These are phyloP conservation scores for Lachnellula willkommii DNA, from an alignment of 2,329 filamentous ascomycete genomes.

Conservation along the genomic window DNA sequence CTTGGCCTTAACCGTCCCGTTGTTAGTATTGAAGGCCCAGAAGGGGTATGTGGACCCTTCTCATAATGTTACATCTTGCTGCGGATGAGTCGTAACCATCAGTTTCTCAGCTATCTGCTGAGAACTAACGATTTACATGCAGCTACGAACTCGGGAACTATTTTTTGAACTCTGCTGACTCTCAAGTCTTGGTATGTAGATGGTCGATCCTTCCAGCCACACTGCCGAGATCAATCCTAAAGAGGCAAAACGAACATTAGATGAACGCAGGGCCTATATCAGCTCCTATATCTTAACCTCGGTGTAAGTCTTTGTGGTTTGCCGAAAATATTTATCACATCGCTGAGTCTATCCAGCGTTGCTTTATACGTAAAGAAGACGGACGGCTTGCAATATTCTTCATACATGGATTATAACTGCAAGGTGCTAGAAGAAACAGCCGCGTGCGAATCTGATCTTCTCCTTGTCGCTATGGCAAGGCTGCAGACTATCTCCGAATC, in stretches of 20 bases:
- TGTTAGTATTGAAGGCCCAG: constrained; percentile 11
- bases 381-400: constrained; percentile 14
- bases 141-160: too few relatives aligned
- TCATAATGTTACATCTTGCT: too few relatives aligned
- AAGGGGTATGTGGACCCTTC: neutral
- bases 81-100: too few relatives aligned
- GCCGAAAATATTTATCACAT: neutral
- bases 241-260: constrained; percentile 12
- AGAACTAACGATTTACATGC: too few relatives aligned
- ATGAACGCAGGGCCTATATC: constrained; percentile 20
- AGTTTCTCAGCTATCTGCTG: too few relatives aligned
- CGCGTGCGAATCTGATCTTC: constrained; percentile 15
- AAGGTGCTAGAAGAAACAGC: constrained; percentile 10
- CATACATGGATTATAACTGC: constrained; percentile 20
- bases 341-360: constrained; percentile 1
- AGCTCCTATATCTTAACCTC: constrained; percentile 17
- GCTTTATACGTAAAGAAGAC: constrained; percentile 15
- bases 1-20: constrained; percentile 17
- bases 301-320: constrained; percentile 7
- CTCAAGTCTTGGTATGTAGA: neutral
- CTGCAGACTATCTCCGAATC: constrained; percentile 16
- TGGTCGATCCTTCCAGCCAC: constrained; percentile 1
- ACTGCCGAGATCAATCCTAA: constrained; percentile 4
- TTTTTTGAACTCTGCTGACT: too few relatives aligned
- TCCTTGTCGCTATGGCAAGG: constrained; percentile 17